phyloP scores from a whole-genome alignment of 2,329 filamentous ascomycete genomes.

The Chalara sp. region DNA sequence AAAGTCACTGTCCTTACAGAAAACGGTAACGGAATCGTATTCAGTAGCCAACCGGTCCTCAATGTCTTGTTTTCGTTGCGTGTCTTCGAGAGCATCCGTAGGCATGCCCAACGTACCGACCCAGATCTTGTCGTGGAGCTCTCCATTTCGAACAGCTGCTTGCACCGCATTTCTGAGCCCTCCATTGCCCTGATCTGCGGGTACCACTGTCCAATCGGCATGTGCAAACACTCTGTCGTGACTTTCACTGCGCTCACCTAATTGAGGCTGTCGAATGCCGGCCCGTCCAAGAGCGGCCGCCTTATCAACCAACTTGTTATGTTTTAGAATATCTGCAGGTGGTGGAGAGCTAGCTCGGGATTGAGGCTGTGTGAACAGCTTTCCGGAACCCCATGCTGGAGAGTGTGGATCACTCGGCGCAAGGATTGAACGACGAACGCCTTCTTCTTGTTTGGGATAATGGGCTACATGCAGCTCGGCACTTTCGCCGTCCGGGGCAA shows the following conservation, averaged over 20 bases:
- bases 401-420: conserved; percentile 70
- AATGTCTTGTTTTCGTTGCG: conserved; percentile 74
- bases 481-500: conserved; percentile 53
- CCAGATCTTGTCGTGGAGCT: conserved; percentile 73
- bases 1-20: conserved; percentile 84
- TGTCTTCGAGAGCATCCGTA: conserved; percentile 72
- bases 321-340: conserved; percentile 68
- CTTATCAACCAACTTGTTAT: conserved; percentile 50
- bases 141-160: conserved; percentile 64
- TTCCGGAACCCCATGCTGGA: conserved; percentile 61
- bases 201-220: conserved; percentile 77
- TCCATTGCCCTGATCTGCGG: conserved; percentile 86
- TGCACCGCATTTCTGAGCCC: conserved; percentile 84
- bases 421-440: conserved; percentile 38
- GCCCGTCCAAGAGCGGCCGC: conserved; percentile 50
- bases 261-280: conserved; percentile 49
- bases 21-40: conserved; percentile 77
- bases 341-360: conserved; percentile 69
- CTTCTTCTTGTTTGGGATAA: conserved; percentile 40
- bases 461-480: conserved; percentile 39
- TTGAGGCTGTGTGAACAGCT: conserved; percentile 54
- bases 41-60: conserved; percentile 74
- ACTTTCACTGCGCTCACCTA: conserved; percentile 49
- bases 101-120: conserved; percentile 92
- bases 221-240: conserved; percentile 66